Evolutionary conservation across 352 stramenopile species (phyloP).

Genomic region (Pythium aphanidermatum): DNA sequence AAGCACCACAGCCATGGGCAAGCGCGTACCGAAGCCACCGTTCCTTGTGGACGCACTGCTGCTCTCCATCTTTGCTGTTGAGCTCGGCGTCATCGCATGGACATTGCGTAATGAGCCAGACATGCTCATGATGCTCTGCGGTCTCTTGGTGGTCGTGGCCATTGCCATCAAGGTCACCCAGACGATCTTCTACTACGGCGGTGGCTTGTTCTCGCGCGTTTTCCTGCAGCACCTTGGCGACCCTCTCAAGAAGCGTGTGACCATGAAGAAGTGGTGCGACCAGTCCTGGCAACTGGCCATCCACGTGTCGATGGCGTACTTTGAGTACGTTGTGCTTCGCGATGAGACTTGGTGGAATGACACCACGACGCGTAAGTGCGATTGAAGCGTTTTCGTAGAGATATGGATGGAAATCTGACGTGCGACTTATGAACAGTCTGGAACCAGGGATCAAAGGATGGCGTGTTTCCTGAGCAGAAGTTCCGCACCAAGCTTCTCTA

Average conservation of each 20-base stretch:
- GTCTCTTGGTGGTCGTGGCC: slow-evolving; percentile 59
- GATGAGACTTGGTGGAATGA: slow-evolving; percentile 86
- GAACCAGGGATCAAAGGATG: slow-evolving; percentile 63
- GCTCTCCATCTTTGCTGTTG: slow-evolving; percentile 44
- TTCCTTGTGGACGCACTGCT: slow-evolving; percentile 59
- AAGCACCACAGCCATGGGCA: slow-evolving; percentile 30
- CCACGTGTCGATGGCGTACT: slow-evolving; percentile 79
- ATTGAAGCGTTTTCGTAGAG: neutral
- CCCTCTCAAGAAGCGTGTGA: slow-evolving; percentile 71
- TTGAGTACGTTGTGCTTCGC: slow-evolving; percentile 74
- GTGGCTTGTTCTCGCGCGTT: slow-evolving; percentile 67
- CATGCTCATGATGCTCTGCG: slow-evolving; percentile 65
- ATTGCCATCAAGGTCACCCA: slow-evolving; percentile 68
- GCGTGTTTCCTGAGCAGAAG: slow-evolving; percentile 75
- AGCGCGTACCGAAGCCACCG: slow-evolving; percentile 63
- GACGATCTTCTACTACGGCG: slow-evolving; percentile 47
- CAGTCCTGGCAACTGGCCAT: slow-evolving; percentile 86
- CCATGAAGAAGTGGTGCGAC: slow-evolving; percentile 87
- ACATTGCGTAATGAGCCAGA: slow-evolving; percentile 62
- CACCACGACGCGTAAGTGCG: slow-evolving; percentile 61
- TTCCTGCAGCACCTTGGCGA: slow-evolving; percentile 78
- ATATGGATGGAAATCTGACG: slow-evolving; percentile 1
- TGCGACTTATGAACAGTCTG: slow-evolving; percentile 36
- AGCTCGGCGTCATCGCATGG: slow-evolving; percentile 54
- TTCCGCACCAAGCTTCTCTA: slow-evolving; percentile 80